Percentiles rank a stretch among this genome's conserved stretches.
phyloP scores from a whole-genome alignment of 352 stramenopile species.

The Phytopythium cucurbitacearum region DNA sequence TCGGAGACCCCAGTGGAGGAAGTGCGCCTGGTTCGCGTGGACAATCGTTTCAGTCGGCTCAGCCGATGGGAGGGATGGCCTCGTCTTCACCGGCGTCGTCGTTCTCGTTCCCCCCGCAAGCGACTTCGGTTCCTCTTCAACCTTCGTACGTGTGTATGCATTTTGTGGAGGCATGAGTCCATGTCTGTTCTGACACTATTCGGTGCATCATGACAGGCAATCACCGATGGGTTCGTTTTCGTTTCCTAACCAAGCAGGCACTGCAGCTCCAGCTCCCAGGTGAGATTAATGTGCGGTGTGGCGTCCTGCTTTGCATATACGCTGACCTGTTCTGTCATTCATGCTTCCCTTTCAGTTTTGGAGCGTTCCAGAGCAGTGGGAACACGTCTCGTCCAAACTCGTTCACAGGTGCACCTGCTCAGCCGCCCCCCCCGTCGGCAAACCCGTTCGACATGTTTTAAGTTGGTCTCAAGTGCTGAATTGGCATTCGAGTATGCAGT shows the following conservation, averaged over 20 bases:
- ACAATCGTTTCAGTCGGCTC: slow-evolving; percentile 5
- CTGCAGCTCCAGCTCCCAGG: slow-evolving; percentile 1
- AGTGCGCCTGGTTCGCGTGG: slow-evolving; percentile 1
- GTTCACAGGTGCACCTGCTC: slow-evolving; percentile 29
- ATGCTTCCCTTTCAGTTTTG: slow-evolving; percentile 29
- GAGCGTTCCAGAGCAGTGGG: slow-evolving; percentile 26
- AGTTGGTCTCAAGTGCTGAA: slow-evolving; percentile 3
- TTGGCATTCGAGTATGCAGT: no score
- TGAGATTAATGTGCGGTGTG: not conserved
- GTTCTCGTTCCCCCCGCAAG: slow-evolving; percentile 29
- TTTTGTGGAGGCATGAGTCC: not conserved
- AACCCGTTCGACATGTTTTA: slow-evolving; percentile 88
- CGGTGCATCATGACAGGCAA: not conserved
- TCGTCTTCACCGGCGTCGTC: slow-evolving; percentile 23
- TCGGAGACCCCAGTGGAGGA: slow-evolving; percentile 9
- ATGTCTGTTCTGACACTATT: not conserved
- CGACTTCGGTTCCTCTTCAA: not conserved
- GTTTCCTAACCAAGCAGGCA: slow-evolving; percentile 10
- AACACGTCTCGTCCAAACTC: slow-evolving; percentile 6
- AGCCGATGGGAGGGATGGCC: not conserved
- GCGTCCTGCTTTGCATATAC: slow-evolving; percentile 1
- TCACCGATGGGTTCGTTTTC: slow-evolving; percentile 36
- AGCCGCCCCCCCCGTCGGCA: slow-evolving; percentile 28
- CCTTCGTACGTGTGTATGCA: slow-evolving; percentile 4
- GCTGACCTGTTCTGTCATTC: not conserved